phyloP scores from a whole-genome alignment of 2,329 filamentous ascomycete genomes.

The Penicillium thymicola region DNA sequence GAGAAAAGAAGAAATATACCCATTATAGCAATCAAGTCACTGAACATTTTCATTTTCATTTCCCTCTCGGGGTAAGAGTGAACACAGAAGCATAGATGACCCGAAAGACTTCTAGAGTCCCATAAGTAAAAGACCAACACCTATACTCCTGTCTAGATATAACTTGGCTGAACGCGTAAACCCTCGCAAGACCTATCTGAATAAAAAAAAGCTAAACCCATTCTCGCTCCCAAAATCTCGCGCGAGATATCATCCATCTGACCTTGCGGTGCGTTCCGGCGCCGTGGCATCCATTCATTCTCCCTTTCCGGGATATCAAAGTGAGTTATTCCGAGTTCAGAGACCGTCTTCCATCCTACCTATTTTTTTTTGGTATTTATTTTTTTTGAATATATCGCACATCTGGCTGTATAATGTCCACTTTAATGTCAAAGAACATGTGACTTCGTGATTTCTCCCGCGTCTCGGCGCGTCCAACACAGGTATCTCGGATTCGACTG shows the following conservation, averaged over 20 bases:
- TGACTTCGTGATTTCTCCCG: conserved; percentile 38
- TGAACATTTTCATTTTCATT: background rate
- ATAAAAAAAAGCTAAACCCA: background rate
- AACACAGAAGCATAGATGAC: background rate
- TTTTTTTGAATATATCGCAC: background rate
- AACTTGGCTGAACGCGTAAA: background rate
- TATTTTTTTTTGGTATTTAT: background rate
- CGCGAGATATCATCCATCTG: background rate
- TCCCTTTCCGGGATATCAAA: background rate
- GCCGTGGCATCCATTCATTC: background rate
- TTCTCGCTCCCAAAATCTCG: too few relatives aligned
- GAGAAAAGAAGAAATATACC: conserved; percentile 3
- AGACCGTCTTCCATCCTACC: background rate
- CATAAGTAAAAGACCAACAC: background rate
- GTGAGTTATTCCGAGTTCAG: background rate
- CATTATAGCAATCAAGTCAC: background rate
- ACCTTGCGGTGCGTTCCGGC: background rate
- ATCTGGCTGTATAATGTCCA: background rate
- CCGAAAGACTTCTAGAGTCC: background rate
- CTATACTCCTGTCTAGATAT: background rate
- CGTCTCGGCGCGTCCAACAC: conserved; percentile 26
- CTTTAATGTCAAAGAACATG: conserved; percentile 26
- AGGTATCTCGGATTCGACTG: background rate
- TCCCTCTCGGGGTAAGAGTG: background rate
- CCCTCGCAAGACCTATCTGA: background rate